A percentile compares a stretch with the other conserved stretches of the same genome.
Conservation (phyloP, 805 yeast species). For the Blastobotrys robertii region DNA sequence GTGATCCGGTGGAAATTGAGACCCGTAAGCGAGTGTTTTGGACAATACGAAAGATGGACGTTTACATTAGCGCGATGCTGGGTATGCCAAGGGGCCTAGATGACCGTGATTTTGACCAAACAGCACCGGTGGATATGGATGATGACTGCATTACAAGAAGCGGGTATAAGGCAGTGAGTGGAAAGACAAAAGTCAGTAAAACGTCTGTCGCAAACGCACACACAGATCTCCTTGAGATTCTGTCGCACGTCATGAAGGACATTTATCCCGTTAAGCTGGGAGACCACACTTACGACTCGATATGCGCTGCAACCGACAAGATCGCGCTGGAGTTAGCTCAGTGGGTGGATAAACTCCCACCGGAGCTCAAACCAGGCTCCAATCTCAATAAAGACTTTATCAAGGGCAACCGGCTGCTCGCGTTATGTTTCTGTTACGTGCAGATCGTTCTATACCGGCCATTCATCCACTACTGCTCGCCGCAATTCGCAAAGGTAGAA, state of each 20-base stretch:
- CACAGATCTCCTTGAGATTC: not conserved
- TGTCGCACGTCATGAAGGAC: not conserved
- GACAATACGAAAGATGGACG: not conserved
- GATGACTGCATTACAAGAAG: not conserved
- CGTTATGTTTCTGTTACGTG: not conserved
- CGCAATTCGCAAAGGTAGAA: not conserved
- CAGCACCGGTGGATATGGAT: not conserved
- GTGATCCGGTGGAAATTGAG: not conserved
- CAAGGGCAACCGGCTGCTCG: conserved; percentile 1
- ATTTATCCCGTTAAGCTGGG: not conserved
- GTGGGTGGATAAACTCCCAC: not conserved
- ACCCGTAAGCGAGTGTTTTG: conserved; percentile 1
- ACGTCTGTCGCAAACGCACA: not conserved
- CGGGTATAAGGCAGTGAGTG: not conserved
- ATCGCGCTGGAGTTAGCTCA: not conserved
- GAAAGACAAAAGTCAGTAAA: not conserved
- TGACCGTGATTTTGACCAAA: not conserved
- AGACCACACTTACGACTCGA: not conserved
- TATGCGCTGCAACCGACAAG: not conserved
- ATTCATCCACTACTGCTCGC: not conserved
- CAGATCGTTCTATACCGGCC: not conserved
- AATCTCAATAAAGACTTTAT: not conserved
- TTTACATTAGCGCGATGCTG: conserved; percentile 1
- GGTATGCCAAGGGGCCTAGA: not conserved
- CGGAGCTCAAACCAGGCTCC: not conserved